Evolutionary conservation across 805 yeast genomes (phyloP).

Genomic region (Kodamaea nitidulidarum): DNA sequence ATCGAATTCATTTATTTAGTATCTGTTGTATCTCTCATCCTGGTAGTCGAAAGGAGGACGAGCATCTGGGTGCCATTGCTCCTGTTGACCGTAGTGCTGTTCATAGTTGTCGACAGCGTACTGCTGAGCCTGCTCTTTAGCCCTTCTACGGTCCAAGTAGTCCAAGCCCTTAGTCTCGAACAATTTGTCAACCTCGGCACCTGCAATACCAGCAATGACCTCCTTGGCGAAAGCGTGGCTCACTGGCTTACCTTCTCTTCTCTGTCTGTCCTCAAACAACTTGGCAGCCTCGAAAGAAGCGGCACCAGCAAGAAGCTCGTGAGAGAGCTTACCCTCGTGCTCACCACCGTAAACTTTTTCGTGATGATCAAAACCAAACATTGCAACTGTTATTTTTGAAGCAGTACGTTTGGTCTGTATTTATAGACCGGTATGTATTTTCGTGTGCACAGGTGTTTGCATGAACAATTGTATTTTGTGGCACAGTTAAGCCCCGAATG

Average conservation of each 20-base stretch:
- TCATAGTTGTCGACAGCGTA: slow-evolving; percentile 21
- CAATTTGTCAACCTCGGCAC: slow-evolving; percentile 32
- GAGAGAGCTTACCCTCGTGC: slow-evolving; percentile 29
- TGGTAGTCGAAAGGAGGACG: slow-evolving; percentile 27
- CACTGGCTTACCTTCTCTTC: slow-evolving; percentile 31
- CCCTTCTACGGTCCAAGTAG: slow-evolving; percentile 26
- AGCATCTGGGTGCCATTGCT: slow-evolving; percentile 25
- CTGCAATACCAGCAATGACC: slow-evolving; percentile 26
- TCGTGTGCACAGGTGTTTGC: no score
- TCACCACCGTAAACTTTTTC: slow-evolving; percentile 25
- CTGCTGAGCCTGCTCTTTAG: slow-evolving; percentile 22
- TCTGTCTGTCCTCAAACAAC: slow-evolving; percentile 29
- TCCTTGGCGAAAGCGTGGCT: slow-evolving; percentile 29
- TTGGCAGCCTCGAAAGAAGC: slow-evolving; percentile 31
- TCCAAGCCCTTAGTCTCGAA: slow-evolving; percentile 32
- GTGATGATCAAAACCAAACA: slow-evolving; percentile 28
- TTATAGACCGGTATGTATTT: no score
- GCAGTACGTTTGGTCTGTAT: neutral
- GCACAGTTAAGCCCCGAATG: neutral
- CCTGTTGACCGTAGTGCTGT: slow-evolving; percentile 24
- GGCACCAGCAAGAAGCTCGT: slow-evolving; percentile 31
- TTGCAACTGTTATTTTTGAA: slow-evolving; percentile 5
- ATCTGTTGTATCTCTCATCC: slow-evolving; percentile 16
- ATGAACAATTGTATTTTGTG: no score
- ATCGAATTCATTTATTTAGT: neutral